Evolutionary conservation across 2,329 filamentous ascomycete species (phyloP), one percentile per base, ranked within the genome.

Genomic region (Claviceps capensis): DNA sequence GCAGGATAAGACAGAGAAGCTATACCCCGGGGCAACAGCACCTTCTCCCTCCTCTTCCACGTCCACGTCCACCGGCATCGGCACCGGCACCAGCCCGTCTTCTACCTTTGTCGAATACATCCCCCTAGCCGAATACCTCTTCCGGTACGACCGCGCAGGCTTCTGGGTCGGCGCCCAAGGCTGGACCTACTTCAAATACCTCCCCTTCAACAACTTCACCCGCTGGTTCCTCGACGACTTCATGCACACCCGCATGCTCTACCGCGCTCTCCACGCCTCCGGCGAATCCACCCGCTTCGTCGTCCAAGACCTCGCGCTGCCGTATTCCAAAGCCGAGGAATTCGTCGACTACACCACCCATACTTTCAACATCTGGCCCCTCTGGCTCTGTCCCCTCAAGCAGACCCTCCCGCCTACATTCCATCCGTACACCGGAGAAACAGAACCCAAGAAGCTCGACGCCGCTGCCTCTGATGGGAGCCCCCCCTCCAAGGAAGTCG

Each of bases 201-300:
- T 81, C 2, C 83, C 83, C 5, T 86, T 86, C 66, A 85, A 74
- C 59, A 70, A 71, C 53, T 73, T 78, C 63, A 83, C 80, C 45
- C 78, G 83, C 55, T 83, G 79, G 77, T 76, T 82, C 60, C 73
- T 87, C 47, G 81, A 88, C 68, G 81, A 85, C 67, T 86, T 87
- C 61, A 65, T 85, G 58, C 82, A 86, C 66, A 87, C 84, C 23
- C 77, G 83, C 54, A 85, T 86, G 78, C 74, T 87, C 52, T 88
- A 87, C 70, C 79, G 80, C 53, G 83, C 83, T 1, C 72, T 87
- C 2, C 84, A 87, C 66, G 80, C 75, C 54, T 82, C 78, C 57
- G 82, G 81, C 52, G 78, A 83, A 59, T 79, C 76, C 30, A 76
- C 76, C 49, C 76, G 78, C 49, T 82, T 83, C 66, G 72, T 87